Evolutionary conservation across 2,329 filamentous ascomycete genomes (phyloP), one percentile per base, ranked within the genome.

Genomic region (Fusarium drepaniforme): DNA sequence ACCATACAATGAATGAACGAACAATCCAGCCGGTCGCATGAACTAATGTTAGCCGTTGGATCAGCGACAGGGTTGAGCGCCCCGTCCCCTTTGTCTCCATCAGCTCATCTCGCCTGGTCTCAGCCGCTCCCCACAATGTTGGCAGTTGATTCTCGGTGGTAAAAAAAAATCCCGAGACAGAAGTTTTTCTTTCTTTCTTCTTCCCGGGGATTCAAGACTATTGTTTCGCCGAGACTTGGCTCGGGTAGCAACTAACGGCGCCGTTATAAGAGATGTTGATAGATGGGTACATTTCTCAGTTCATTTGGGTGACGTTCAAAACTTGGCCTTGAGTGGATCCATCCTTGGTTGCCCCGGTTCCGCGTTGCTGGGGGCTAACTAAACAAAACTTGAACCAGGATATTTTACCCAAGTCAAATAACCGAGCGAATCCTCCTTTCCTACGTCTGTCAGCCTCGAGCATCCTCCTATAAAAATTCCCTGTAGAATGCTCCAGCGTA

Each of bases 261-360:
- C 25, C 28, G 13, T 28, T 15, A 53, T 21, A 1, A n/a, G 18
- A 21, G 51, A 35, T 33, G 18, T n/a, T 53, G 25, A 53, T 53
- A n/a, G 18, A 30, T 30, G 6, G 11, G n/a, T n/a, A n/a, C 16
- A 33, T 30, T 30, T n/a, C 11, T 53, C 25, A 30, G 25, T 30
- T 18, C 25, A 30, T 30, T 53, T n/a, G 8, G 49, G 28, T 8
- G 28, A 56, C 12, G 18, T 56, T 56, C 51, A 33, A 30, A 30
- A 15, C 18, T 21, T 5, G 28, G n/a, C 8, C 35, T 38, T 53
- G 13, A 37, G n/a, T 21, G 23, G 28, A 46, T 16, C 49, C 61
- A 37, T 23, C 8, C 8, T 28, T 74, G 68, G 72, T 75, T 75
- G 72, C 72, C 58, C 69, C 60, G 72, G 70, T 72, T 72, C 44